Base-by-base conservation (phyloP, 2,329 filamentous ascomycete genomes). In the Ilyonectria robusta region DNA sequence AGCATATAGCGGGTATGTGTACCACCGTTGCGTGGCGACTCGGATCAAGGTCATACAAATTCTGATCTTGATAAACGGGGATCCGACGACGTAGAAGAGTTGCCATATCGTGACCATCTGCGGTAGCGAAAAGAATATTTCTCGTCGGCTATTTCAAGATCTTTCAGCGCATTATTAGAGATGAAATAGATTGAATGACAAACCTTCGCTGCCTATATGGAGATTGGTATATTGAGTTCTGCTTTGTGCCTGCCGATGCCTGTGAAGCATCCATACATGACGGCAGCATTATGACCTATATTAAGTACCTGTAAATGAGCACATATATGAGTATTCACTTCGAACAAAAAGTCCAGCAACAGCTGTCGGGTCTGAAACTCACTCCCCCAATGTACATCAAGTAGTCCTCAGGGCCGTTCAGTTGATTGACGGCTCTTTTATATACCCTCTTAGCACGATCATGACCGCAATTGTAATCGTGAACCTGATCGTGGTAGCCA, bases 11-110 rank as follows among this genome's bases (percentile, higher is more conserved):
- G 58, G 48, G 3, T 55, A 19, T 2, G 23, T 60, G 6, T 59
- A 51, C 6, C 35, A n/a, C 6, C 33, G 56, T 1, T 51, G 44
- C 4, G 42, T 48, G 2, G 65, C 59, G 6, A 69, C 60, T 9
- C 67, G 61, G 4, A 59, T 13, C 3, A 69, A 62, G 8, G 64
- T 54, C 15, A n/a, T 13, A 19, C 67, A 66, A n/a, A 69, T 69
- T 6, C 60, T 61, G 7, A 55, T 6, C 23, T 68, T 68, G 54
- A 69, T 65, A 21, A 65, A 66, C 0, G 57, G 15, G 2, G 65
- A 67, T 11, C 21, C 37, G 23, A 33, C 42, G 26, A 62, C 57
- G 21, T 68, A 69, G 35, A 68, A 65, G 3, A 69, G 48, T 23
- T 66, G 61, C 65, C 61, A 69, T 13, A 69, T 17, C 2, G 47